A percentile compares a stretch with the other conserved stretches of the same genome.
These are phyloP conservation scores for Aspergillaceae sp. DNA, from an alignment of 2,329 filamentous ascomycete species.

Conservation along the genomic window DNA sequence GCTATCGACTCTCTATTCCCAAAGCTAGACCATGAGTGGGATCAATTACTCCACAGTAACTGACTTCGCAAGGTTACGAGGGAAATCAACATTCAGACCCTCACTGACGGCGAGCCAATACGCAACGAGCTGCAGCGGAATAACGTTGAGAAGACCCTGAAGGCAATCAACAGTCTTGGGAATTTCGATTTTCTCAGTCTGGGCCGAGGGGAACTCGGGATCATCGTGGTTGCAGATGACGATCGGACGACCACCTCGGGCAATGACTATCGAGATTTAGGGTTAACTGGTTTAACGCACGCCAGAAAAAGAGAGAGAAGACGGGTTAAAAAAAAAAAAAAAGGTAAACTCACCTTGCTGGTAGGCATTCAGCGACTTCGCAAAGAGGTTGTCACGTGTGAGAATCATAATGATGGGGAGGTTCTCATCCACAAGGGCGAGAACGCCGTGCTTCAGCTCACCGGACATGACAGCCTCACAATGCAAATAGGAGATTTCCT, in stretches of 20 bases:
- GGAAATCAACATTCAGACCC: slow-evolving; percentile 96
- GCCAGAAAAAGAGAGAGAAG: no score
- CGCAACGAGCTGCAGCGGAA: slow-evolving; percentile 93
- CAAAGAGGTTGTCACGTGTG: slow-evolving; percentile 90
- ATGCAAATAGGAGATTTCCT: slow-evolving; percentile 99
- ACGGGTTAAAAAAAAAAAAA: no score
- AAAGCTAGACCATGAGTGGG: background rate
- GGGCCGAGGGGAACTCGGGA: slow-evolving; percentile 75
- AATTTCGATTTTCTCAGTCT: slow-evolving; percentile 96
- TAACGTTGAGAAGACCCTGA: slow-evolving; percentile 94
- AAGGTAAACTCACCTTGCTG: slow-evolving; percentile 66
- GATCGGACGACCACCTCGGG: slow-evolving; percentile 89
- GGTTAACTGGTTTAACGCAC: no score
- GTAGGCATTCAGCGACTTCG: slow-evolving; percentile 98
- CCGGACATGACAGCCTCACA: slow-evolving; percentile 99
- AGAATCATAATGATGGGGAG: slow-evolving; percentile 99
- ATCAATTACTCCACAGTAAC: slow-evolving; percentile 84
- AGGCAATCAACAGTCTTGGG: slow-evolving; percentile 91
- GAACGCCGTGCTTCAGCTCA: slow-evolving; percentile 96
- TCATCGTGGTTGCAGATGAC: slow-evolving; percentile 94
- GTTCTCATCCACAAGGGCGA: slow-evolving; percentile 95
- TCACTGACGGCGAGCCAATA: slow-evolving; percentile 98
- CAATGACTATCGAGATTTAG: slow-evolving; percentile 59
- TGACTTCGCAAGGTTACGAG: slow-evolving; percentile 95
- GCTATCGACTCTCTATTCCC: background rate